Base-by-base conservation (phyloP, 176 grass and related monocot species). In the Carex kokanica region DNA sequence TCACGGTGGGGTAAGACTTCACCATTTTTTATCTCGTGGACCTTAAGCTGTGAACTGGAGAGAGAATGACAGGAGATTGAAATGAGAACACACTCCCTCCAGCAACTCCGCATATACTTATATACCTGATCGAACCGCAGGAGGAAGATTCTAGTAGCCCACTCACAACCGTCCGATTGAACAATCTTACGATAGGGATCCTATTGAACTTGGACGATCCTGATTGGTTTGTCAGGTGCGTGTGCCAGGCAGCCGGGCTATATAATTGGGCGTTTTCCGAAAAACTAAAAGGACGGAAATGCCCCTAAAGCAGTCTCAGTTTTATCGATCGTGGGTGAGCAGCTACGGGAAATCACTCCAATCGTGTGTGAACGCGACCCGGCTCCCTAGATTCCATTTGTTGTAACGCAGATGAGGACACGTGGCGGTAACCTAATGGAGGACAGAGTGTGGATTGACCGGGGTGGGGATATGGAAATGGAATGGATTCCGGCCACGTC, bases 1-100 rank as follows among this genome's bases (percentile, higher is more conserved):
- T 95, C 43, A 98, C 95, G 16, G 74, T 64, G 0, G 95, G 92
- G 87, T 95, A 95, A 41, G 67, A 73, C 79, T 93, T 98, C 87
- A 18, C 92, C 92, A 94, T 94, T 73, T 34, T 81, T 51, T 59
- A 69, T 58, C 56, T 12, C 52, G 16, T 41, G 11, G 20, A 41
- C 49, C 13, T 8, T 12, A 63, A 52, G 71, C 85, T 85, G 14
- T 24, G 82, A 6, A 81, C 79, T 66, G 51, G 47, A 78, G 38
- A 81, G 25, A 70, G 77, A 57, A 56, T 20, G 6, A 25, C 2
- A 13, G 56, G 55, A 61, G 31, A 81, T 23, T 78, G 18, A 49
- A n/a, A 43, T 73, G 71, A 59, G 14, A 32, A 77, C 85, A 85
- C 83, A 84, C 85, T 89, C 86, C 64, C 45, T 43, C 1, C 82